Evolutionary conservation across 106 monocot genomes (phyloP).

Genomic region (Cymbidium sinense): DNA sequence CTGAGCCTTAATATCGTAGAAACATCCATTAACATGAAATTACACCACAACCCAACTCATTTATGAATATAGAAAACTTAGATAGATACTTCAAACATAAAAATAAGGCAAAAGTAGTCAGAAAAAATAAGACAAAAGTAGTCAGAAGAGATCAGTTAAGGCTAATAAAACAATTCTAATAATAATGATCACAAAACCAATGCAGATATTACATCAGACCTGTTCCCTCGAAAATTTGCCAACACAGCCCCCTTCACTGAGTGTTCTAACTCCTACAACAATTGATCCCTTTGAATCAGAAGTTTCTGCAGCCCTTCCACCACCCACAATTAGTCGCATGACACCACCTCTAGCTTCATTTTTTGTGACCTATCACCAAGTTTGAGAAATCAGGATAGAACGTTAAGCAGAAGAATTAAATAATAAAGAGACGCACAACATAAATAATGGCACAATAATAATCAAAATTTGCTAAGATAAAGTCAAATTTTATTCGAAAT

Average conservation of each 20-base stretch:
- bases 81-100: neutral
- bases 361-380: slow-evolving; percentile 59
- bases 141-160: neutral
- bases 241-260: slow-evolving; percentile 97
- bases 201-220: slow-evolving; percentile 23
- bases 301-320: slow-evolving; percentile 82
- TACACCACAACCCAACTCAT: neutral
- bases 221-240: slow-evolving; percentile 96
- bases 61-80: neutral
- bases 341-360: slow-evolving; percentile 88
- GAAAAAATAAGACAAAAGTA: neutral
- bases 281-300: slow-evolving; percentile 82
- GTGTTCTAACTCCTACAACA: slow-evolving; percentile 90
- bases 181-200: neutral
- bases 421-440: neutral
- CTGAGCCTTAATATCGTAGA: neutral
- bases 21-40: neutral
- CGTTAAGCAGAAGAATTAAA: neutral
- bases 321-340: slow-evolving; percentile 91
- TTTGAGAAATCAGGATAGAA: neutral
- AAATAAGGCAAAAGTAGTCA: neutral
- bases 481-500: no score
- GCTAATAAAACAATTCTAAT: neutral
- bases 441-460: neutral
- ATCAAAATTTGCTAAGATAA: no score